Evolutionary conservation across 2,329 filamentous ascomycete species (phyloP).

Genomic region (Arthrobotrys megalospora): DNA sequence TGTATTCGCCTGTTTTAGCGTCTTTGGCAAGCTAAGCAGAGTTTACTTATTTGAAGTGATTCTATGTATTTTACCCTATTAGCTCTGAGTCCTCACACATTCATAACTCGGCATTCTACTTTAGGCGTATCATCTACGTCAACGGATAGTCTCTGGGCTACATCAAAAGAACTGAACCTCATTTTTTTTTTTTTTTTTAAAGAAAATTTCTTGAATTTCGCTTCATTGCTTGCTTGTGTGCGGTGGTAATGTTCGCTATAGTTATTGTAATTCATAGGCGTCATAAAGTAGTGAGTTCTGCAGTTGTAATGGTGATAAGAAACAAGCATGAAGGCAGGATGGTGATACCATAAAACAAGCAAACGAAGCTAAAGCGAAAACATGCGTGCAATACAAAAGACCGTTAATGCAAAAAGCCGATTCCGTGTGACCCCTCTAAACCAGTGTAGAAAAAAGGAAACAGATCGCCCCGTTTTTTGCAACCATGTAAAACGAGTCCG

Average conservation of each 20-base stretch:
- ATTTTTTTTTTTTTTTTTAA: neutral
- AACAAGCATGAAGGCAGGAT: neutral
- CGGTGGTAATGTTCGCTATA: conserved; percentile 4
- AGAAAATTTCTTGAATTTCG: neutral
- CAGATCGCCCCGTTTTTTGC: conserved; percentile 32
- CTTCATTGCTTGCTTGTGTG: neutral
- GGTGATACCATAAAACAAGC: neutral
- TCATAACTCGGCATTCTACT: no score
- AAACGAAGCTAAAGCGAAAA: neutral
- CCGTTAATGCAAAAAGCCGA: conserved; percentile 8
- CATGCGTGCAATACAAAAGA: neutral
- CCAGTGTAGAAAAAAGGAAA: conserved; percentile 20
- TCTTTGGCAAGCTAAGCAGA: no score
- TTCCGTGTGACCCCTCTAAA: conserved; percentile 26
- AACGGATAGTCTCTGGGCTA: no score
- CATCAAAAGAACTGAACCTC: no score
- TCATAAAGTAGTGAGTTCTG: neutral
- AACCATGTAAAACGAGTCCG: conserved; percentile 44
- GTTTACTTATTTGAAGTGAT: no score
- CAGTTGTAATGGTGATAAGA: neutral
- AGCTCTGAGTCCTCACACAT: no score
- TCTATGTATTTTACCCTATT: no score
- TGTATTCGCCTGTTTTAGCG: no score
- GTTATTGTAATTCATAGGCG: neutral
- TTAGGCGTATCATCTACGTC: no score